A percentile compares a stretch with the other conserved stretches of the same genome.
These are phyloP conservation scores for Dovyalis caffra DNA, from an alignment of 345 rosid species.

Conservation along the genomic window DNA sequence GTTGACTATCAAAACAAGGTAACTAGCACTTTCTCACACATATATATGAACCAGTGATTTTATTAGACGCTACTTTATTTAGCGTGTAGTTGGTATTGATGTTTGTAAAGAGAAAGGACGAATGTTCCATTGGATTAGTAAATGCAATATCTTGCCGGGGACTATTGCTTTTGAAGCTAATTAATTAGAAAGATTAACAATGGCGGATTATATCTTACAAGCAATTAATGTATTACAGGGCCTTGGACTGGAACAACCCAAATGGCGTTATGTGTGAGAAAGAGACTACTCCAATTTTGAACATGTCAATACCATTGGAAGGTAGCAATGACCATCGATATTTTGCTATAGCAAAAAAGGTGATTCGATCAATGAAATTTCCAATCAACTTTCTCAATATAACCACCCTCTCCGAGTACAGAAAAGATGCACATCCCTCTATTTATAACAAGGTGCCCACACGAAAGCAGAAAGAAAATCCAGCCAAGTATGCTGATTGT, in stretches of 20 bases:
- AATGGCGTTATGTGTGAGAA: conserved; percentile 18
- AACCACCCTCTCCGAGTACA: conserved; percentile 25
- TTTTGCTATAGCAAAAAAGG: neutral
- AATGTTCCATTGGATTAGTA: too few relatives aligned
- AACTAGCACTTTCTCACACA: too few relatives aligned
- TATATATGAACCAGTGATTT: too few relatives aligned
- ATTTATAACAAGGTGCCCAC: conserved; percentile 24
- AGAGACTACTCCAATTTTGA: conserved; percentile 21
- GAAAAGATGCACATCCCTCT: conserved; percentile 32
- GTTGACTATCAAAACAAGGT: too few relatives aligned
- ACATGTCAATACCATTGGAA: conserved; percentile 3
- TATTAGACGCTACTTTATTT: too few relatives aligned
- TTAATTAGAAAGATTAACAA: neutral
- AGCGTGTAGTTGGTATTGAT: too few relatives aligned
- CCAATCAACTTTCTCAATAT: conserved; percentile 16
- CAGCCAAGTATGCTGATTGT: conserved; percentile 24
- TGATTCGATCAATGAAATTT: conserved; percentile 12
- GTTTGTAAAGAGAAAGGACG: too few relatives aligned
- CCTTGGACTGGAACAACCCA: conserved; percentile 24
- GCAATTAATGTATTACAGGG: neutral
- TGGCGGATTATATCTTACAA: neutral
- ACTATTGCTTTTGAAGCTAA: neutral
- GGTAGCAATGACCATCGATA: conserved; percentile 24
- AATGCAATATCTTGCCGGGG: too few relatives aligned
- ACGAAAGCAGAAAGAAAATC: conserved; percentile 22